phyloP scores from a whole-genome alignment of 2,329 filamentous ascomycete genomes.

The Atkinsonella texensis region DNA sequence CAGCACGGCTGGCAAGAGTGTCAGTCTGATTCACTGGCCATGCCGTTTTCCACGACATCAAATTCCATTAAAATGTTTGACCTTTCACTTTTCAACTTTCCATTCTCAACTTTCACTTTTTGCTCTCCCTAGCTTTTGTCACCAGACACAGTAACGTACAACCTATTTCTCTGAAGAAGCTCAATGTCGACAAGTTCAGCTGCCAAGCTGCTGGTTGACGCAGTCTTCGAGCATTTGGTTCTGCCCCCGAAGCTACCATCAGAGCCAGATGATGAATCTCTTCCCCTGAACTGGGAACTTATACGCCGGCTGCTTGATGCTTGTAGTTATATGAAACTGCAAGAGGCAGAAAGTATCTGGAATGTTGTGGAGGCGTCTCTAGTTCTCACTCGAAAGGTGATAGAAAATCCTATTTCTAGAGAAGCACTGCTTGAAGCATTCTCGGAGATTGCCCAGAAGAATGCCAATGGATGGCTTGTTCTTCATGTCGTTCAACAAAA shows the following conservation, averaged over 20 bases:
- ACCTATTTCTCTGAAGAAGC: neutral
- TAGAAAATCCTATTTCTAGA: neutral
- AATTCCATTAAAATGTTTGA: no score
- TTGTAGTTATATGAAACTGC: slow-evolving; percentile 4
- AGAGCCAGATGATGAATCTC: slow-evolving; percentile 3
- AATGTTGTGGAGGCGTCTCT: neutral
- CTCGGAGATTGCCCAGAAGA: neutral
- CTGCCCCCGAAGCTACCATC: slow-evolving; percentile 12
- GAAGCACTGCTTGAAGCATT: neutral
- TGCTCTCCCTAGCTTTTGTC: neutral
- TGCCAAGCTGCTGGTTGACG: neutral
- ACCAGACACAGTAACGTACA: no score
- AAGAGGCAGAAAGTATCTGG: neutral
- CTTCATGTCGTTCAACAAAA: slow-evolving; percentile 18
- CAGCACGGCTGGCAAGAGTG: neutral
- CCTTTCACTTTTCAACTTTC: neutral
- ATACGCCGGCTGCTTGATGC: slow-evolving; percentile 1
- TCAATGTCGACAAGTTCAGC: neutral
- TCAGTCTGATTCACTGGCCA: neutral
- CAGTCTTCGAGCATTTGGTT: slow-evolving; percentile 13
- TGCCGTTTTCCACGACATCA: neutral
- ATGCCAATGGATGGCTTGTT: neutral
- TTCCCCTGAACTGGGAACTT: slow-evolving; percentile 3
- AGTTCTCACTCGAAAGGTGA: slow-evolving; percentile 1
- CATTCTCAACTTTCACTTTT: neutral